Evolutionary conservation across 345 rosid genomes (phyloP).

Genomic region (Citrus sinensis): DNA sequence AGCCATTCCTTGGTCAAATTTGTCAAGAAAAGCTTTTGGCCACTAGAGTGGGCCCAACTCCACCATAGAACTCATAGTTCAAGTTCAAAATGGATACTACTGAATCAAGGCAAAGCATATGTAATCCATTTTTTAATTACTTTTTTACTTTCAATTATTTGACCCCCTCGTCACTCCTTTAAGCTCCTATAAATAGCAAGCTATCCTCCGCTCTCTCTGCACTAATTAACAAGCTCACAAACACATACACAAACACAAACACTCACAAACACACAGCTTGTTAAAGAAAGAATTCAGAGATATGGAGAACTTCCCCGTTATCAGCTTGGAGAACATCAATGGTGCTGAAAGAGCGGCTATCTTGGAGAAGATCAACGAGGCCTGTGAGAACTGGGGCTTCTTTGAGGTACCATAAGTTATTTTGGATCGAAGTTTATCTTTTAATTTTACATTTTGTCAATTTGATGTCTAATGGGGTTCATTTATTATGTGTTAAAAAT

Average conservation of each 20-base stretch:
- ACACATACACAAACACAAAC: background rate
- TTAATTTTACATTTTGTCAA: background rate
- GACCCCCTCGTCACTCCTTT: background rate
- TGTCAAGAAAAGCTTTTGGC: background rate
- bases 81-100: background rate
- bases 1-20: background rate
- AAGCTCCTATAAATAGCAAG: constrained; percentile 27
- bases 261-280: background rate
- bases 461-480: background rate
- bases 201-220: background rate
- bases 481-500: too few relatives aligned
- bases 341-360: constrained; percentile 57
- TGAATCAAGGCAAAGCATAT: background rate
- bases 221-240: background rate
- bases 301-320: constrained; percentile 74
- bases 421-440: background rate
- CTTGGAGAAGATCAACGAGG: constrained; percentile 80
- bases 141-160: background rate
- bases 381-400: constrained; percentile 99
- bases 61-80: background rate
- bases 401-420: constrained; percentile 56
- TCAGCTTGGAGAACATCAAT: constrained; percentile 58
- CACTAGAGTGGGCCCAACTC: constrained; percentile 12
- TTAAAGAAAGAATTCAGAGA: background rate
- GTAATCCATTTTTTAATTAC: background rate